These are phyloP conservation scores for Cordia subcordata DNA, from an alignment of 257 asterid species.

Conservation along the genomic window DNA sequence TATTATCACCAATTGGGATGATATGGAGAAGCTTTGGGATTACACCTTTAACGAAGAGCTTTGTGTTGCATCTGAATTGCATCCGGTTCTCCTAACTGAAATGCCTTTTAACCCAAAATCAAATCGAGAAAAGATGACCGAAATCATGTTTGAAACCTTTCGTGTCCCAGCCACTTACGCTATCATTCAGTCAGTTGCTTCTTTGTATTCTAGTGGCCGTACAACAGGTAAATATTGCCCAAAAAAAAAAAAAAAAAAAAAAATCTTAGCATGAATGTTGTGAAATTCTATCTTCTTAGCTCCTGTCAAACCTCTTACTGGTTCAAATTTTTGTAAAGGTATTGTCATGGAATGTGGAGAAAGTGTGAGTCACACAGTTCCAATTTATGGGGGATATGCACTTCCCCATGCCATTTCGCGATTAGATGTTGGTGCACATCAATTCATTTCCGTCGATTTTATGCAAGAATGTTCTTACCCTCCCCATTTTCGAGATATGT, in stretches of 20 bases:
- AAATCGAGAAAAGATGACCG: background rate
- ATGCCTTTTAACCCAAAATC: background rate
- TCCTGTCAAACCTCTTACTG: too few species aligned
- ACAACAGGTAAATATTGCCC: background rate
- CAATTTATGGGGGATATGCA: background rate
- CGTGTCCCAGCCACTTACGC: background rate
- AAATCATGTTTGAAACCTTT: background rate
- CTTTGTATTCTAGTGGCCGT: background rate
- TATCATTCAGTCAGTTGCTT: background rate
- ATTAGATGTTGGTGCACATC: background rate
- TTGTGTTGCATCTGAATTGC: background rate
- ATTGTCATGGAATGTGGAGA: background rate
- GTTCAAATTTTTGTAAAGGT: too few species aligned
- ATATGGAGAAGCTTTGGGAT: background rate
- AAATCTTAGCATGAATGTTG: too few species aligned
- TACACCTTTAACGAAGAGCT: background rate
- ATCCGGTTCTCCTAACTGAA: background rate
- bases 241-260: too few species aligned
- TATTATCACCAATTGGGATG: background rate
- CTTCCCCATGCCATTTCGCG: background rate
- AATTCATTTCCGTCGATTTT: too few species aligned
- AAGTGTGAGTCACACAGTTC: background rate
- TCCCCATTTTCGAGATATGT: background rate
- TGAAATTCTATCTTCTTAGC: too few species aligned
- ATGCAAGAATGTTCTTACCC: too few species aligned